phyloP scores from a whole-genome alignment of 495 filamentous ascomycete species.

The Aspergillus coremiiformis region DNA sequence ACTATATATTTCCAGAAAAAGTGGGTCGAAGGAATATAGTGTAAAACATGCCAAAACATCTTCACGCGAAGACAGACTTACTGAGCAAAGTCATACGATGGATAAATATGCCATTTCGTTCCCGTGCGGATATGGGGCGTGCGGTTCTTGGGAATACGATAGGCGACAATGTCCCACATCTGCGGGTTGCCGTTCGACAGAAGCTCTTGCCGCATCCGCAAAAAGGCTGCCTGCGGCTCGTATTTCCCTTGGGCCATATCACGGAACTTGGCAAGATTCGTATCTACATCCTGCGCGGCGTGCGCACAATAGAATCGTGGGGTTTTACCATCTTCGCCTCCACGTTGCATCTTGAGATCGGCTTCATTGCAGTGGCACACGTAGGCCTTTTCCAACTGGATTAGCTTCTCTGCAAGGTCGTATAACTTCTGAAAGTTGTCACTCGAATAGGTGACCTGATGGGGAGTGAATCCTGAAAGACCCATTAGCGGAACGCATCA shows the following conservation, averaged over 20 bases:
- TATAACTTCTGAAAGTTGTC: slow-evolving; percentile 87
- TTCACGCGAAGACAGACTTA: slow-evolving; percentile 28
- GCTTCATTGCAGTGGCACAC: slow-evolving; percentile 66
- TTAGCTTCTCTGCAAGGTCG: slow-evolving; percentile 79
- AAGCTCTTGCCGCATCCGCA: slow-evolving; percentile 77
- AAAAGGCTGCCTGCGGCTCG: slow-evolving; percentile 73
- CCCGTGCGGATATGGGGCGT: slow-evolving; percentile 65
- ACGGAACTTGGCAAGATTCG: slow-evolving; percentile 75
- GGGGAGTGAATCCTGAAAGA: slow-evolving; percentile 55
- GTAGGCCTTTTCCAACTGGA: slow-evolving; percentile 64
- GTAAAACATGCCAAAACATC: not conserved
- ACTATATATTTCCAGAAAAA: too few species aligned
- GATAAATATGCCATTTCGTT: slow-evolving; percentile 74
- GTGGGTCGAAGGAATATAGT: too few species aligned
- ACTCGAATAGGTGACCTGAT: slow-evolving; percentile 67
- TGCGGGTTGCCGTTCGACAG: slow-evolving; percentile 55
- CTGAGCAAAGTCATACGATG: slow-evolving; percentile 88
- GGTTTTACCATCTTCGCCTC: slow-evolving; percentile 55
- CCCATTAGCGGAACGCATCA: not conserved
- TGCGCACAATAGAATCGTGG: slow-evolving; percentile 71
- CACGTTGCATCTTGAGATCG: slow-evolving; percentile 79
- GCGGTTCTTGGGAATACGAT: slow-evolving; percentile 55
- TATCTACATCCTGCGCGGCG: slow-evolving; percentile 62
- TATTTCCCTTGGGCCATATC: slow-evolving; percentile 91
- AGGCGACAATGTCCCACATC: slow-evolving; percentile 67